These are phyloP conservation scores for Forsythia suspensa DNA, from an alignment of 257 asterid genomes.

Conservation along the genomic window DNA sequence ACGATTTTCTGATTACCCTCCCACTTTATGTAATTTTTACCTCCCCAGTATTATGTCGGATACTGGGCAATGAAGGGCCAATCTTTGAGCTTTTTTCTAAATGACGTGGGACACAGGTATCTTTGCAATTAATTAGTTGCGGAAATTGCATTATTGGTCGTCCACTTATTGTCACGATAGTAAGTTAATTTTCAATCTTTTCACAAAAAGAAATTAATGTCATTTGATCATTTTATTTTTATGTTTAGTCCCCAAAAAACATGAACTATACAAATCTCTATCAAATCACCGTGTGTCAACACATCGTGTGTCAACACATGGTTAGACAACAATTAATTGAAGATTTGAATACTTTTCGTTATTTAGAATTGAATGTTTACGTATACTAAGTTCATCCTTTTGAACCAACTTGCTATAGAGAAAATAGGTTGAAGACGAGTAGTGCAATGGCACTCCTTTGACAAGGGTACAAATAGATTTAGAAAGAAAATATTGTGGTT, in stretches of 20 bases:
- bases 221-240: no score
- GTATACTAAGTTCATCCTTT: not conserved
- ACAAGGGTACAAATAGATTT: no score
- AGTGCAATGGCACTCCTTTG: not conserved
- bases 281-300: no score
- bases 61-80: not conserved
- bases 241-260: no score
- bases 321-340: no score
- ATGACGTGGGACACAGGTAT: conserved; percentile 2
- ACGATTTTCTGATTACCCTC: not conserved
- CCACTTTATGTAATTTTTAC: not conserved
- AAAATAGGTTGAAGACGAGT: not conserved
- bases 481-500: no score
- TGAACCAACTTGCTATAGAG: not conserved
- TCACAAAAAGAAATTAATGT: no score
- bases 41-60: not conserved
- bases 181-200: not conserved
- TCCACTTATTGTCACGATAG: not conserved
- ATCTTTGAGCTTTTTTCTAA: not conserved
- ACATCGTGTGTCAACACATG: no score
- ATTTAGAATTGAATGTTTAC: not conserved
- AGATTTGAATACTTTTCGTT: not conserved
- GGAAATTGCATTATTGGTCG: not conserved
- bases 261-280: no score
- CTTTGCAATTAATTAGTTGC: not conserved